Evolutionary conservation across 805 yeast species (phyloP).

Genomic region (Naumovozyma baii): DNA sequence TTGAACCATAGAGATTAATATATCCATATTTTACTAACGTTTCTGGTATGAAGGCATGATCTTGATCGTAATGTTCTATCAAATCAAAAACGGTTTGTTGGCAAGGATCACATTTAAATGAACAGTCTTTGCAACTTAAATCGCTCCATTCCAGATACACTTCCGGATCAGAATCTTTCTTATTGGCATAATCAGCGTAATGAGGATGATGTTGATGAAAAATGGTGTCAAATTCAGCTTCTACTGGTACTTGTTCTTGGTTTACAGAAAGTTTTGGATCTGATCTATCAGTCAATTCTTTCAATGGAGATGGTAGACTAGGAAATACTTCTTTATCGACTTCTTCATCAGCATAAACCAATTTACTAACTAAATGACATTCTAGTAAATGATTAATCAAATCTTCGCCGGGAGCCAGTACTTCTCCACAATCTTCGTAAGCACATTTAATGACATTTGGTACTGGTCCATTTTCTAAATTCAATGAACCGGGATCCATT

Average conservation of each 20-base stretch:
- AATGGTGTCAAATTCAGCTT: background rate
- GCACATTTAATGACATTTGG: constrained; percentile 6
- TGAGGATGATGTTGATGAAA: background rate
- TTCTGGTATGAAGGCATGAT: constrained; percentile 14
- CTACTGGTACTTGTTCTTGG: background rate
- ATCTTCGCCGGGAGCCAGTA: constrained; percentile 7
- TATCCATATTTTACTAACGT: constrained; percentile 16
- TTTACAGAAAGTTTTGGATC: background rate
- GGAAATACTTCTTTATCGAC: no score
- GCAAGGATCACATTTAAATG: constrained; percentile 2
- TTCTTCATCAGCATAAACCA: constrained; percentile 3
- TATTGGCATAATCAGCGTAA: background rate
- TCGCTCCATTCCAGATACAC: constrained; percentile 7
- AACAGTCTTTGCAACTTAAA: constrained; percentile 10
- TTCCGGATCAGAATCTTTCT: background rate
- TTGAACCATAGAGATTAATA: constrained; percentile 5
- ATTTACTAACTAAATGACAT: constrained; percentile 10
- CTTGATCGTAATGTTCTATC: constrained; percentile 20
- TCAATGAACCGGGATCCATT: background rate
- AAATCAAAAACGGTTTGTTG: constrained; percentile 9
- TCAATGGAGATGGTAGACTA: constrained; percentile 4
- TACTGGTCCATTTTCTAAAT: background rate
- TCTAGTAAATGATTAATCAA: constrained; percentile 14
- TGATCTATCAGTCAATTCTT: background rate
- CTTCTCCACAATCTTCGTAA: constrained; percentile 10